Percentiles rank a stretch among this genome's conserved stretches.
These are phyloP conservation scores for Amphirosellinia nigrospora DNA, from an alignment of 495 filamentous ascomycete genomes.

Conservation along the genomic window DNA sequence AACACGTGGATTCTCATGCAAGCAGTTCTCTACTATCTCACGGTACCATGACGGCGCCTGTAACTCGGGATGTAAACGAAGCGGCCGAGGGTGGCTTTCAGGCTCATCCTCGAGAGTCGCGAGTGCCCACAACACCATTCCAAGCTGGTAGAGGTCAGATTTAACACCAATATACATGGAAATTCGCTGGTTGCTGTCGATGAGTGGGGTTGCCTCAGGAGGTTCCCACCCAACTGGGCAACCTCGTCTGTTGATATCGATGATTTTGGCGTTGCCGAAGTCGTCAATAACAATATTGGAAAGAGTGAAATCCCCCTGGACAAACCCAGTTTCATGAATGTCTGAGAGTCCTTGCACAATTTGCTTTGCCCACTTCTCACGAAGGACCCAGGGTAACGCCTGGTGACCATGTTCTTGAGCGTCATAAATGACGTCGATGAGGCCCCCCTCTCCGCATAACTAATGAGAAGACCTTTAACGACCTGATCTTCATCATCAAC, in stretches of 20 bases:
- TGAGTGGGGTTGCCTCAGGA: constrained; percentile 85
- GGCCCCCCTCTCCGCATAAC: constrained; percentile 86
- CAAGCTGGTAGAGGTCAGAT: constrained; percentile 92
- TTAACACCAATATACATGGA: constrained; percentile 99
- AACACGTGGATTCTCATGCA: constrained; percentile 50
- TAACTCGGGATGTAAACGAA: constrained; percentile 52
- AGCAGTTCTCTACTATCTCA: constrained; percentile 51
- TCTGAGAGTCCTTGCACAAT: constrained; percentile 90
- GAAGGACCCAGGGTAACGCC: constrained; percentile 72
- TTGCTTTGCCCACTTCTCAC: constrained; percentile 91
- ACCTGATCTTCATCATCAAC: constrained; percentile 75
- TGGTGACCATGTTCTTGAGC: constrained; percentile 52
- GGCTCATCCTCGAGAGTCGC: constrained; percentile 89
- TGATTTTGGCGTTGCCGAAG: constrained; percentile 88
- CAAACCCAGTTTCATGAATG: constrained; percentile 95
- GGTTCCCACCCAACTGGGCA: constrained; percentile 99
- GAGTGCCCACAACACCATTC: constrained; percentile 96
- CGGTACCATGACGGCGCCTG: constrained; percentile 53
- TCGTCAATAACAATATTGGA: constrained; percentile 96
- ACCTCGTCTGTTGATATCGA: constrained; percentile 96
- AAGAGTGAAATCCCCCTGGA: constrained; percentile 96
- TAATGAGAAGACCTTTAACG: constrained; percentile 91
- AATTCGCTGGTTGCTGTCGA: constrained; percentile 89
- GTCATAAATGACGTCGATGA: constrained; percentile 92
- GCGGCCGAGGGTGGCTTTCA: constrained; percentile 76